phyloP scores from a whole-genome alignment of 208 protist genomes.

The Blechomonas ayalai region DNA sequence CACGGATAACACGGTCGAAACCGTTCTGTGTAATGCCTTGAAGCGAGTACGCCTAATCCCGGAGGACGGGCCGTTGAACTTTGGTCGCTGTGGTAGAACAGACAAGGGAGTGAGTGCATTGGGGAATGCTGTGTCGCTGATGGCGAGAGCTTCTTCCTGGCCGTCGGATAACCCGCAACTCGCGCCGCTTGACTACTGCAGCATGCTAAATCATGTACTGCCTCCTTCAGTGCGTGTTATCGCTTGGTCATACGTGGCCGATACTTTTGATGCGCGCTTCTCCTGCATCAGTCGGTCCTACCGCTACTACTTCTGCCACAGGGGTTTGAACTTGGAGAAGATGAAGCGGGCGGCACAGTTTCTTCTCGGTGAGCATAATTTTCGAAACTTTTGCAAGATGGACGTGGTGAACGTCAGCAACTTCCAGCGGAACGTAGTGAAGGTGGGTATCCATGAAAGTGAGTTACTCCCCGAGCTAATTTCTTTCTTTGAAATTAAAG shows the following conservation, averaged over 20 bases:
- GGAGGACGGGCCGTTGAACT: slow-evolving; percentile 42
- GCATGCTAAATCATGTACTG: slow-evolving; percentile 92
- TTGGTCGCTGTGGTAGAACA: slow-evolving; percentile 77
- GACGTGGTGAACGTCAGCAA: slow-evolving; percentile 91
- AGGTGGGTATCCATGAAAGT: slow-evolving; percentile 41
- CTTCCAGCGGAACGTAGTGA: slow-evolving; percentile 78
- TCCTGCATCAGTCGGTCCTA: slow-evolving; percentile 83
- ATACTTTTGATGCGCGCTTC: slow-evolving; percentile 90
- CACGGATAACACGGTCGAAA: slow-evolving; percentile 80
- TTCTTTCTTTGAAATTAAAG: slow-evolving; percentile 88
- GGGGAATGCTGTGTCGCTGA: slow-evolving; percentile 72
- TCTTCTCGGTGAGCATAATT: slow-evolving; percentile 95
- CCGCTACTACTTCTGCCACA: slow-evolving; percentile 89
- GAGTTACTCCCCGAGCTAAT: slow-evolving; percentile 46
- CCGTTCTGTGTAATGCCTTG: slow-evolving; percentile 38
- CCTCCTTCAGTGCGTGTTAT: slow-evolving; percentile 92
- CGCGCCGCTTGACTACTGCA: slow-evolving; percentile 88
- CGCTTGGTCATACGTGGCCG: slow-evolving; percentile 86
- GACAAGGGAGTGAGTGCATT: slow-evolving; percentile 88
- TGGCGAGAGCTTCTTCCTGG: slow-evolving; percentile 49
- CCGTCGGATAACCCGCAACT: slow-evolving; percentile 22
- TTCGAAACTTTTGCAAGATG: slow-evolving; percentile 97
- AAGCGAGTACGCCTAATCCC: slow-evolving; percentile 52
- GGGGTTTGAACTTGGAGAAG: slow-evolving; percentile 63
- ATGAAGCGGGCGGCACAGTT: slow-evolving; percentile 86